phyloP scores from a whole-genome alignment of 192 early-diverging fungal species.

The Coemansia sp. region DNA sequence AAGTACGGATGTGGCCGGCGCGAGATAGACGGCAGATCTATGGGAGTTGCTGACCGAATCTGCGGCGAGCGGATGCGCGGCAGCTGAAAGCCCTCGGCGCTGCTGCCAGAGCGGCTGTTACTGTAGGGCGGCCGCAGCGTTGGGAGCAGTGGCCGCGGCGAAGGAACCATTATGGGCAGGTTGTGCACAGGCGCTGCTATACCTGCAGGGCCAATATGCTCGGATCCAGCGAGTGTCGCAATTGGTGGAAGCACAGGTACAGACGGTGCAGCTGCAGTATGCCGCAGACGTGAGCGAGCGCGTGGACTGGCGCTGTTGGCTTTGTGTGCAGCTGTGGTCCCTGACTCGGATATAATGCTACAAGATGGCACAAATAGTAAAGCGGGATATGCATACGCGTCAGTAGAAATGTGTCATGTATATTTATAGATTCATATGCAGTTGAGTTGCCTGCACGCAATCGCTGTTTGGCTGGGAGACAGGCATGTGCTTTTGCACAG shows the following conservation, averaged over 20 bases:
- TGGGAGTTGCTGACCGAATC: conserved; percentile 19
- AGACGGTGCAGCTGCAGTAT: not conserved
- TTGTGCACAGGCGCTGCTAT: not conserved
- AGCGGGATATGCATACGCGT: conserved; percentile 1
- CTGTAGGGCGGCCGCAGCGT: conserved; percentile 34
- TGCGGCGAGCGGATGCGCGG: conserved; percentile 41
- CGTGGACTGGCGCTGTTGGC: conserved; percentile 12
- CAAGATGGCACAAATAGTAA: conserved; percentile 4
- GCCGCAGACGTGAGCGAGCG: conserved; percentile 12
- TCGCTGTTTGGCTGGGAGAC: conserved; percentile 2
- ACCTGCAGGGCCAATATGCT: conserved; percentile 2
- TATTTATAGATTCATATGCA: conserved; percentile 1
- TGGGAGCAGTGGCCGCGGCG: conserved; percentile 13
- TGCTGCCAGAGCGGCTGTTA: conserved; percentile 20
- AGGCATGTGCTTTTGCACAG: not conserved
- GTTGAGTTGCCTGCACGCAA: conserved; percentile 11
- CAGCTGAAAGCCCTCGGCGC: conserved; percentile 21
- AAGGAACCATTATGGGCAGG: conserved; percentile 4
- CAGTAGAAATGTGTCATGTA: conserved; percentile 12
- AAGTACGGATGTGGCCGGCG: conserved; percentile 44
- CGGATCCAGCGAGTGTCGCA: conserved; percentile 10
- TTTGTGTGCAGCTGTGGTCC: conserved; percentile 6
- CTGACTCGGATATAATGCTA: conserved; percentile 45
- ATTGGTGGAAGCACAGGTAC: conserved; percentile 31
- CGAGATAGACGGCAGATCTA: conserved; percentile 35